phyloP scores from a whole-genome alignment of 2,329 filamentous ascomycete species.

The Tolypocladium nubicola region DNA sequence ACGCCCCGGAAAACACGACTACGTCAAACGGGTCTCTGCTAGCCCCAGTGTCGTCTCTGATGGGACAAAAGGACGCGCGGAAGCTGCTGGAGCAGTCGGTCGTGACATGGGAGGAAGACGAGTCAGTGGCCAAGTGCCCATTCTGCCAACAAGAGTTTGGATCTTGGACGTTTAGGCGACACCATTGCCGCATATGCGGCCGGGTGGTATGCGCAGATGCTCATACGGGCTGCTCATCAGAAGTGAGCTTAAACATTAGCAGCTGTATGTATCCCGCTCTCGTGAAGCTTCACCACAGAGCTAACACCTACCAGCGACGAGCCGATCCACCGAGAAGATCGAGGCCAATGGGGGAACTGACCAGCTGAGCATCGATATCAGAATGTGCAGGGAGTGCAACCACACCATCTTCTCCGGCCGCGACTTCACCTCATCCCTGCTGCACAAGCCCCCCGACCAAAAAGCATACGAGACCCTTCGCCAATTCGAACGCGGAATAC shows the following conservation, averaged over 20 bases:
- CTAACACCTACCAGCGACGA: slow-evolving; percentile 6
- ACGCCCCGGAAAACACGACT: slow-evolving; percentile 57
- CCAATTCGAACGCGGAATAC: slow-evolving; percentile 83
- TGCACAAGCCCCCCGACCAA: slow-evolving; percentile 61
- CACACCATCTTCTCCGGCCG: slow-evolving; percentile 50
- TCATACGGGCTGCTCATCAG: slow-evolving; percentile 71
- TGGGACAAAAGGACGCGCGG: slow-evolving; percentile 62
- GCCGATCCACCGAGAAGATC: slow-evolving; percentile 30
- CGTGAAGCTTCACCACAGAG: not conserved
- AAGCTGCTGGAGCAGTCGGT: slow-evolving; percentile 83
- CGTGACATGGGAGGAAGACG: slow-evolving; percentile 91
- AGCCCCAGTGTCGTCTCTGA: slow-evolving; percentile 49
- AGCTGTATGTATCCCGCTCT: slow-evolving; percentile 24
- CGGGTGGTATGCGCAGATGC: slow-evolving; percentile 86
- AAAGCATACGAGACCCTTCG: slow-evolving; percentile 72
- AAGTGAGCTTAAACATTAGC: slow-evolving; percentile 71
- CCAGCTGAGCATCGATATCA: slow-evolving; percentile 65
- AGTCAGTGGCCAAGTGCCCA: slow-evolving; percentile 68
- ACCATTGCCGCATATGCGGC: slow-evolving; percentile 91
- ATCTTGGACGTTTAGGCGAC: slow-evolving; percentile 81
- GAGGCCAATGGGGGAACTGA: slow-evolving; percentile 14
- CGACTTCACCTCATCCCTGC: slow-evolving; percentile 65
- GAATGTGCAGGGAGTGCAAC: slow-evolving; percentile 87
- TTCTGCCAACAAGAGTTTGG: slow-evolving; percentile 96
- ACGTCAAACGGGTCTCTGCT: slow-evolving; percentile 40